Evolutionary conservation across 768 basidiomycete genomes (phyloP), one percentile per base, ranked within the genome.

Genomic region (Boletus barrowsii): DNA sequence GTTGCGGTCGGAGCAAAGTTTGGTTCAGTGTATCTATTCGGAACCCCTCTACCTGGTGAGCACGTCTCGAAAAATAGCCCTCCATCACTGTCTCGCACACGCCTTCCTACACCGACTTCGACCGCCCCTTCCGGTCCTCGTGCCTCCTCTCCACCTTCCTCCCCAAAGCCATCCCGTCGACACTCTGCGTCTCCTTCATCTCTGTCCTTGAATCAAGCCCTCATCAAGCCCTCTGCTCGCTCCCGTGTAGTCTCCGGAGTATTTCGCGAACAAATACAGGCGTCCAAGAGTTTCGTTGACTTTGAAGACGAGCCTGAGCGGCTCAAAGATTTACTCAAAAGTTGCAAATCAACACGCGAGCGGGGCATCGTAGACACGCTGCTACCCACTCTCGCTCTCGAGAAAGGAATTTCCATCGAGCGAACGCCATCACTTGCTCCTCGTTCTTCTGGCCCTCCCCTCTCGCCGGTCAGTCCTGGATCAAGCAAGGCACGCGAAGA

Each of bases 281-380:
- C 90, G 0, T 83, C 88, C 0, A 89, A 81, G 71, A 89, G 83
- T 59, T 85, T 81, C 62, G 85, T 91, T 2, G 91, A 93, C 64
- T 90, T 84, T 53, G 90, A 92, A 3, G 87, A 90, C 42, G 90
- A 93, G 63, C 77, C 85, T 2, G 86, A 84, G 51, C 85, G 83
- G 59, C 75, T 93, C 56, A 90, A 87, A 64, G 86, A 83, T 35
- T 75, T 93, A 64, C 68, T 93, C 32, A 86, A 83, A 61, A 82
- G 80, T 10, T 78, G 68, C 52, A 72, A 63, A 57, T 53, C 53
- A 14, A 2, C 45, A 10, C 67, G 64, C 46, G 68, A 68, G 30
- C 60, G 70, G 15, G 32, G 65, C 29, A 56, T 71, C 29, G 63
- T 62, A 18, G 79, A 78, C 17, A 51, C 68, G 30, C 35, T 72